Base-by-base conservation (phyloP, 768 basidiomycete genomes). In the Amanita inopinata region DNA sequence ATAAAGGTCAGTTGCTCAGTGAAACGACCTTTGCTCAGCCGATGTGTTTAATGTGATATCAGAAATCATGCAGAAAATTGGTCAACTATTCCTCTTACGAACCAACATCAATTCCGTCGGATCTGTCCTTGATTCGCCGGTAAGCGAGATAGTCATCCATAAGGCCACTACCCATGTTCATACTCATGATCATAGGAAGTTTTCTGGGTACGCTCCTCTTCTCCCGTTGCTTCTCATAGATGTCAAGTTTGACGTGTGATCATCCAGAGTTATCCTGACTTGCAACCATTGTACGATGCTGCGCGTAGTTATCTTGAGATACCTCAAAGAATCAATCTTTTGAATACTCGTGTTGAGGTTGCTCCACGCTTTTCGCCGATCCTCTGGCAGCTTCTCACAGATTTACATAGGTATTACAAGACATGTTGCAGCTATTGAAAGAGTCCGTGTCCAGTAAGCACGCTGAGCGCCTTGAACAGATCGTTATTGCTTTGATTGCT, bases 31-130 rank as follows among this genome's bases (percentile, higher is more conserved):
- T 35, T 45, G 14, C 42, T 47, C 39, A 37, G 47, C 42, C 37
- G 44, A 37, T 15, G 46, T 46, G 43, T 7, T 49, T 32, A 36
- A 44, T 42, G 40, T 15, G 35, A 36, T 20, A 41, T 10, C 49
- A 78, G 93, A 96, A 59, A 97, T 97, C 56, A 94, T 97, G 93
- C 85, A 87, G 56, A 89, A 96, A 61, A 97, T 94, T 49, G 93
- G 93, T 33, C 86, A 91, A 52, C 68, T 97, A 31, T 97, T 97
- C 63, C 79, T 97, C 28, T 67, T 96, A 51, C 73, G 93, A 49
- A 90, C 93, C 41, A 93, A 91, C 57, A 93, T 96, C 52, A 91
- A 92, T 53, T 84, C 90, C 33, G 92, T 96, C 40, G 93, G 93
- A 35, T 93, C 91, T 23, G 92, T 96, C n/a, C 66, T 97, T 33